These are phyloP conservation scores for Globisporangium camurandrum DNA, from an alignment of 352 stramenopile species.

Conservation along the genomic window DNA sequence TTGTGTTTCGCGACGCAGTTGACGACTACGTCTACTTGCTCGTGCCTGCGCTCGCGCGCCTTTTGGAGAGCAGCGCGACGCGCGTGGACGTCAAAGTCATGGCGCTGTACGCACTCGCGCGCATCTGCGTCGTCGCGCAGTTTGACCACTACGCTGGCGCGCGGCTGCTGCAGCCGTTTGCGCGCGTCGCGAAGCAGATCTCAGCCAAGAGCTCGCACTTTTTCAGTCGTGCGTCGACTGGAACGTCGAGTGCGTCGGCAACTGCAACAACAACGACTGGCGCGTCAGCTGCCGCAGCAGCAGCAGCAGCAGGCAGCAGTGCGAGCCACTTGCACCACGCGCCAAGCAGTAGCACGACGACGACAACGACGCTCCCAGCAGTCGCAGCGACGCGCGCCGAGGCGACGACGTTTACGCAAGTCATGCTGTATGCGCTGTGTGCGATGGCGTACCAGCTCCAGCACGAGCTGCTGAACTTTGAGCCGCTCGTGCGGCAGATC, in stretches of 20 bases:
- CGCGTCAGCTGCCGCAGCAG: not conserved
- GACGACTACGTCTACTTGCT: conserved; percentile 94
- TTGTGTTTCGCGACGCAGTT: conserved; percentile 89
- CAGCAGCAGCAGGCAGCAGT: conserved; percentile 4
- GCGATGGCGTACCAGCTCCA: conserved; percentile 74
- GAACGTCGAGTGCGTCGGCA: conserved; percentile 2
- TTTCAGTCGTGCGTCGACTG: conserved; percentile 49
- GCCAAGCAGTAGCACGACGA: too few species aligned
- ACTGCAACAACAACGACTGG: conserved; percentile 1
- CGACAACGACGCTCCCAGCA: too few species aligned
- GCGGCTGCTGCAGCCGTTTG: conserved; percentile 57
- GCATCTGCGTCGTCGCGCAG: conserved; percentile 54
- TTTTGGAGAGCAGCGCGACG: conserved; percentile 90
- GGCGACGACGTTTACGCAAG: conserved; percentile 61
- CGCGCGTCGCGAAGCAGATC: conserved; percentile 69
- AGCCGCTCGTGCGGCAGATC: conserved; percentile 60
- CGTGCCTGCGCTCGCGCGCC: conserved; percentile 88
- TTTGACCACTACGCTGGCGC: conserved; percentile 79
- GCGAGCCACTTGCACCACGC: too few species aligned
- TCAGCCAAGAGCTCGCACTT: conserved; percentile 54
- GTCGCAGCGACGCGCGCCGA: conserved; percentile 61
- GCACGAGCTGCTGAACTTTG: conserved; percentile 62
- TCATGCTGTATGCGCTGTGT: conserved; percentile 68
- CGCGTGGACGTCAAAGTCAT: conserved; percentile 71
- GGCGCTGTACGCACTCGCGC: conserved; percentile 58